Base-by-base conservation (phyloP, 2,329 filamentous ascomycete genomes). In the Stromatinia cepivora region DNA sequence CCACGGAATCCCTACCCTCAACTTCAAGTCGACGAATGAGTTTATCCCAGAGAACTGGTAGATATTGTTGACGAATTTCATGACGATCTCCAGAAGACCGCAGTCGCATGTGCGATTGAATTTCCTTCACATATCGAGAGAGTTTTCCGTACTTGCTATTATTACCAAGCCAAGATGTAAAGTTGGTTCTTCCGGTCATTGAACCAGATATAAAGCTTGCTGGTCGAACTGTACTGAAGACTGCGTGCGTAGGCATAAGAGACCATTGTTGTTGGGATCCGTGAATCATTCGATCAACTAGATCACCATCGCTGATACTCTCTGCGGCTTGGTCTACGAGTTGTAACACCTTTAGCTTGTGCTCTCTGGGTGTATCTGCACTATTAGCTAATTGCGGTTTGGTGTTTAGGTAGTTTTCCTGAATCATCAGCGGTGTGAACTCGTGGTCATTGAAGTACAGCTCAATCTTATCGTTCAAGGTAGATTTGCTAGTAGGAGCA, bases 371-470 rank as follows among this genome's bases (percentile, higher is more conserved):
- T 78, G 89, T 90, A 28, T 82, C 59, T 22, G 54, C 45, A 42
- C 50, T 45, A 25, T 56, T 67, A 34, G 63, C 82, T 17, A 82
- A 84, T 71, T 89, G 85, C 4, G 95, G 95, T 71, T 89, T 92
- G 2, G 93, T 93, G 72, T 88, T 90, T 17, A 99, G 85, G 75
- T 99, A 99, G 78, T 99, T 99, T 80, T 99, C 96, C 79, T 99
- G 95, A 59, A 99, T 89, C 95, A 99, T 98, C 66, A 99, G 84
- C 77, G 90, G 95, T 77, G 93, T 97, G 81, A 98, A 97, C 76
- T 99, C 95, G 77, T 99, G 95, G 76, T 99, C 95, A 79, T 99
- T 98, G 84, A 99, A 99, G 80, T 99, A 99, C 1, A 99, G 87
- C 81, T 99, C 94, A 72, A 96, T 95, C 84, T 99, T 99, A 80